A percentile compares a stretch with the other conserved stretches of the same genome.
phyloP scores from a whole-genome alignment of 148 eudicot species.

The Vaccinium myrtillus region DNA sequence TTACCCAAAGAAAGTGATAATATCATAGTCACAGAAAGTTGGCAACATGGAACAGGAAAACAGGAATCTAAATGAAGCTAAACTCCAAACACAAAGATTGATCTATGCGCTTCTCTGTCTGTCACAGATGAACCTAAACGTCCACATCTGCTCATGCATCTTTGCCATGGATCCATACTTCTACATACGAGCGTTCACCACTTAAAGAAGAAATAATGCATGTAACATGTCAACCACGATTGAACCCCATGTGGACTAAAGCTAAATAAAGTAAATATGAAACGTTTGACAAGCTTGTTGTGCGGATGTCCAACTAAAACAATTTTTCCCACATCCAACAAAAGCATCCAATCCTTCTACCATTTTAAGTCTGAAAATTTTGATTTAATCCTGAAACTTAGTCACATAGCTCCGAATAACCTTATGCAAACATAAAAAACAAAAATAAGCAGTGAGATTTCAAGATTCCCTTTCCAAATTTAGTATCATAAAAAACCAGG shows the following conservation, averaged over 20 bases:
- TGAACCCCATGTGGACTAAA: background rate
- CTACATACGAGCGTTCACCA: background rate
- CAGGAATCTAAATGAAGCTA: background rate
- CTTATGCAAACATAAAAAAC: background rate
- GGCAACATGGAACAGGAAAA: background rate
- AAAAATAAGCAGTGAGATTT: background rate
- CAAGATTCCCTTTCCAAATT: background rate
- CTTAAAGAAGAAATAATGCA: background rate
- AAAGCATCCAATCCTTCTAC: background rate
- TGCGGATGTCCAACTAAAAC: background rate
- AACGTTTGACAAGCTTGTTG: background rate
- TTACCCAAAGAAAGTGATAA: background rate
- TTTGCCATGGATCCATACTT: background rate
- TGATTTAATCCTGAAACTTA: background rate
- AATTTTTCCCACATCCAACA: background rate
- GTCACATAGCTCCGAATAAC: background rate
- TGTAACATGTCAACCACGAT: background rate
- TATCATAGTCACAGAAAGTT: background rate
- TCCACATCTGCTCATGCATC: background rate
- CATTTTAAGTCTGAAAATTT: background rate
- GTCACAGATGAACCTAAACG: no score
- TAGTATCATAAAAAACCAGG: background rate
- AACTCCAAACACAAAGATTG: background rate
- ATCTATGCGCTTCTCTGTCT: background rate
- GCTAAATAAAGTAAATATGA: background rate